Base-by-base conservation (phyloP, 139 green algal genomes). In the Auxenochlorella pyrenoidosa region DNA sequence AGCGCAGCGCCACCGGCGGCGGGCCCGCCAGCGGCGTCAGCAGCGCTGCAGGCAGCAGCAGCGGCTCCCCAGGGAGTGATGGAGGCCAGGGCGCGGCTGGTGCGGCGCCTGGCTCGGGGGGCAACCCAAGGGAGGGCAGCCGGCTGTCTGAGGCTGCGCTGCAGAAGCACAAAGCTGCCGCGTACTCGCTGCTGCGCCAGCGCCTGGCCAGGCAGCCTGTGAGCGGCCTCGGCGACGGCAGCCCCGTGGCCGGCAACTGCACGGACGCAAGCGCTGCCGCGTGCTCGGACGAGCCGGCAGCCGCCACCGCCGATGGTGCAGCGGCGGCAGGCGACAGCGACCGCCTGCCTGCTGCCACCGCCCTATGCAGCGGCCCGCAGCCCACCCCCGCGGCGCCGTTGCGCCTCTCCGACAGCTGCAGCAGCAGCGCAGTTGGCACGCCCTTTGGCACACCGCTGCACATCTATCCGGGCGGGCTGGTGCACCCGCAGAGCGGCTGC, bases 111-210 rank as follows among this genome's bases (percentile, higher is more conserved):
- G 26, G 54, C 18, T 13, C 16, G 18, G 54, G 54, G 16, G 18
- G 54, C 16, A 4, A 22, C 54, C 16, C 54, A 22, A 22, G 22
- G 54, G 2, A 22, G 18, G 54, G 41, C 73, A 34, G 40, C 73
- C 10, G 34, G n/a, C 16, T 34, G 32, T 13, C 12, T 30, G 65
- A 22, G 28, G 40, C 66, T 0, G 24, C 32, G 24, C 30, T 63
- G 41, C 65, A 41, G 47, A 18, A 34, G 47, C 83, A 87, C 70
- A 70, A 40, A 21, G 8, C 51, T 12, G 83, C 51, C 1, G 70
- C 47, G n/a, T 34, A 51, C 47, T 87, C 71, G 41, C 83, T 87
- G 70, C 51, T 87, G 47, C 70, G 70, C 15, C 70, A 87, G 83
- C 83, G 70, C 32, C 70, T 80, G 68, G 8, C 34, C 47, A 65